phyloP scores from a whole-genome alignment of 495 filamentous ascomycete species.

The Penicillium alfredii region DNA sequence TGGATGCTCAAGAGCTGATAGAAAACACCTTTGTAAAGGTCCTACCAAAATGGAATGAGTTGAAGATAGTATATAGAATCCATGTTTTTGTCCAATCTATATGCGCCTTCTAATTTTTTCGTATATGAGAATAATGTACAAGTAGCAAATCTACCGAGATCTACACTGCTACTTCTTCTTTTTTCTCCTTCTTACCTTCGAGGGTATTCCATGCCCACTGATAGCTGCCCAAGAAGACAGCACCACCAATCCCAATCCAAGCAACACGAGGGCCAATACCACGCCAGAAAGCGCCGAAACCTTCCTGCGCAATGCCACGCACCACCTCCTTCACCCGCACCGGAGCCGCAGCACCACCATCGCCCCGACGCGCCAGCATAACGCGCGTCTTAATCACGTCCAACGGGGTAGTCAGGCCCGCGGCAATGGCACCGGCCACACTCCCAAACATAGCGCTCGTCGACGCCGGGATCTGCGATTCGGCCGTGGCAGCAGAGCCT shows the following conservation, averaged over 20 bases:
- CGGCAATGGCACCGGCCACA: conserved; percentile 76
- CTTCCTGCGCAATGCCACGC: conserved; percentile 61
- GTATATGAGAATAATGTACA: conserved; percentile 10
- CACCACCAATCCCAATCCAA: conserved; percentile 92
- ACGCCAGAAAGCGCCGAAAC: conserved; percentile 72
- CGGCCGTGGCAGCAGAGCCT: conserved; percentile 7
- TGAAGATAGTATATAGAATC: conserved; percentile 1
- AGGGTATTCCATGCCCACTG: conserved; percentile 80
- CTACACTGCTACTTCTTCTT: conserved; percentile 9
- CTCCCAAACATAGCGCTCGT: conserved; percentile 87
- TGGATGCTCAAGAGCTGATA: conserved; percentile 47
- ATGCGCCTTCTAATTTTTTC: not conserved
- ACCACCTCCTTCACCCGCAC: conserved; percentile 55
- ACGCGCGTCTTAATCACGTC: conserved; percentile 96
- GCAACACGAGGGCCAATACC: conserved; percentile 83
- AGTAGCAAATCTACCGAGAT: too few relatives aligned
- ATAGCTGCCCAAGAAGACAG: conserved; percentile 93
- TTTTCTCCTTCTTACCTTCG: conserved; percentile 30
- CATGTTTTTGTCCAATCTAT: not conserved
- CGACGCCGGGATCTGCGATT: conserved; percentile 51
- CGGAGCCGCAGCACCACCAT: conserved; percentile 33
- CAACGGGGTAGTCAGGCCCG: conserved; percentile 83
- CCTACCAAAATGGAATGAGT: too few relatives aligned
- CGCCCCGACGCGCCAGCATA: conserved; percentile 65
- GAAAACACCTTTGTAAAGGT: too few relatives aligned